Evolutionary conservation across 2,329 filamentous ascomycete genomes (phyloP), one percentile per base, ranked within the genome.

Genomic region (Botryotinia globosa): DNA sequence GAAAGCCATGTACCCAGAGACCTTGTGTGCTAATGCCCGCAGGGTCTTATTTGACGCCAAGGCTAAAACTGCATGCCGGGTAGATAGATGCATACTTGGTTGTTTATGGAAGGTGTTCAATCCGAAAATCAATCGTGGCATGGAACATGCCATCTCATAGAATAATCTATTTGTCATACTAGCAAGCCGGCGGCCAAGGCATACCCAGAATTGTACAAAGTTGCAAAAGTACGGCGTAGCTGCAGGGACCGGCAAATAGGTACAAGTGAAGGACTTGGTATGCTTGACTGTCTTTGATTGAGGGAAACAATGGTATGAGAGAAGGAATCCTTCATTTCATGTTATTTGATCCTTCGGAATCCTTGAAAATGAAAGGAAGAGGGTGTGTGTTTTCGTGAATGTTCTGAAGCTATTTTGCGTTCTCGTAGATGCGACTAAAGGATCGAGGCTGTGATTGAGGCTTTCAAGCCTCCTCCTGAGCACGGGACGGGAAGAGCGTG

Each of bases 401-500:
- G 29, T 42, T 56, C 29, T 61, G 42, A 51, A 32, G 18, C n/a
- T 42, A 56, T 44, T 68, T 48, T n/a, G 32, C 39, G 42, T 72
- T 66, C 69, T 67, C 48, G 45, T 72, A 56, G 37, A 45, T 68
- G 63, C 67, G 34, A 48, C 63, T 25, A 37, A 42, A 68, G 63
- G 51, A 61, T 61, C 37, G 42, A 48, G 54, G 32, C 42, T 72
- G 18, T 61, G 42, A 72, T 68, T 51, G 32, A 68, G 70, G 54
- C 51, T 67, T 59, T 16, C 6, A 72, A 58, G 63, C 54, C 63
- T 56, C 63, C 32, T 56, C n/a, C 54, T 51, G 22, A 54, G 70
- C n/a, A 72, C 51, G 70, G 70, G 63, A 67, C 51, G 70, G 70
- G 42, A 51, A 25, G 70, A 39, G 51, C 63, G 32, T 68, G 70